A percentile compares a stretch with the other conserved stretches of the same genome.
Conservation (phyloP, 106 monocot genomes). For the Acanthochlamys bracteata region DNA sequence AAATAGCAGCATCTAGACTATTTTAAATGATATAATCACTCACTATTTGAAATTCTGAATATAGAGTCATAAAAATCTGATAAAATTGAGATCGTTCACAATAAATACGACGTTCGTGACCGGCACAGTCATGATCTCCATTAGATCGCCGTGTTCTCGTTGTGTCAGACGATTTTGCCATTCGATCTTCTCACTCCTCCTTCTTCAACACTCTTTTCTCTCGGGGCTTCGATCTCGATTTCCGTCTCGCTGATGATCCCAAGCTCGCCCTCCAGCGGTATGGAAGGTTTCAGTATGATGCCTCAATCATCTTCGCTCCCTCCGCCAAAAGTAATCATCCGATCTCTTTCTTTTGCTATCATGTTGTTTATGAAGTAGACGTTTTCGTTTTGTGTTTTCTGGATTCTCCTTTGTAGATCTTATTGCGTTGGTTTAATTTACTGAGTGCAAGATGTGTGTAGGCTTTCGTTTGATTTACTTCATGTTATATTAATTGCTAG, state of each 20-base stretch:
- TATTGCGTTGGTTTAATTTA: too few relatives aligned
- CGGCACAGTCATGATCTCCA: too few relatives aligned
- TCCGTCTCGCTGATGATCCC: conserved; percentile 66
- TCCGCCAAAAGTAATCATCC: conserved; percentile 43
- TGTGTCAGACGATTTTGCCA: conserved; percentile 85
- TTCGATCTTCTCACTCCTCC: conserved; percentile 82
- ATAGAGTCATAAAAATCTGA: too few relatives aligned
- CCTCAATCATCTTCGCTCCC: conserved; percentile 73
- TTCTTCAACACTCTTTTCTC: conserved; percentile 68
- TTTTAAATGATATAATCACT: too few relatives aligned
- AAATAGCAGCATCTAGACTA: too few relatives aligned
- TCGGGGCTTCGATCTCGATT: conserved; percentile 76
- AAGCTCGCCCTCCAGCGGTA: conserved; percentile 68
- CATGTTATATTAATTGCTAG: background rate
- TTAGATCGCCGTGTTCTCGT: conserved; percentile 69
- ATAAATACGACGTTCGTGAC: too few relatives aligned
- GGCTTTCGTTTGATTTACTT: background rate
- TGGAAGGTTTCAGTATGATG: conserved; percentile 76
- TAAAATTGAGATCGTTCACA: too few relatives aligned
- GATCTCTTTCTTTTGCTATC: background rate
- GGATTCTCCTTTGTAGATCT: background rate
- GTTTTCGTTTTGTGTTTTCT: background rate
- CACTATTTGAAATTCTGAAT: too few relatives aligned
- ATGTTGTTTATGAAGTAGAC: background rate
- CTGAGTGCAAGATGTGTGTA: too few relatives aligned